Conservation (phyloP, 768 basidiomycete species). For the Mrakia hoshinonis region DNA sequence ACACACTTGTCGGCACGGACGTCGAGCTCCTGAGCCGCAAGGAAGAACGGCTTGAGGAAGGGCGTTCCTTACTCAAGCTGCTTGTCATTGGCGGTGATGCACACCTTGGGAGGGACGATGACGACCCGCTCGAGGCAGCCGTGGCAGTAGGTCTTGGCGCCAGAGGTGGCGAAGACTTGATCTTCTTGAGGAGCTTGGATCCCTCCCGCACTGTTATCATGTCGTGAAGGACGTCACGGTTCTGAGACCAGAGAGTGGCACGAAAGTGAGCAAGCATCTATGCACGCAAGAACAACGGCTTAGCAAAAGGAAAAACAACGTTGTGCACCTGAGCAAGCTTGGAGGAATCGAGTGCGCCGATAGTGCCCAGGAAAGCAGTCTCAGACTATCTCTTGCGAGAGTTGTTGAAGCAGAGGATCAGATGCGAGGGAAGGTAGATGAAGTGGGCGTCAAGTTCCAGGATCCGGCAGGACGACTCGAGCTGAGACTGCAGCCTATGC, state of each 20-base stretch:
- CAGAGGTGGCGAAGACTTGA: slow-evolving; percentile 52
- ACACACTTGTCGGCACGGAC: slow-evolving; percentile 33
- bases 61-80: slow-evolving; percentile 51
- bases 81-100: slow-evolving; percentile 68
- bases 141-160: slow-evolving; percentile 57
- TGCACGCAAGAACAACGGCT: too few relatives aligned
- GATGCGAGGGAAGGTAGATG: slow-evolving; percentile 20
- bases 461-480: slow-evolving; percentile 23
- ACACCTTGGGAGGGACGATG: slow-evolving; percentile 57
- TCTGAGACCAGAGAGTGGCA: too few relatives aligned
- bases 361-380: slow-evolving; percentile 24
- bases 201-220: slow-evolving; percentile 22
- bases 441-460: slow-evolving; percentile 29
- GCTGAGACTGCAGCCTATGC: slow-evolving; percentile 22
- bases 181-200: slow-evolving; percentile 13
- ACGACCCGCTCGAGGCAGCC: slow-evolving; percentile 66
- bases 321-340: slow-evolving; percentile 20
- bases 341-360: slow-evolving; percentile 13
- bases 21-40: slow-evolving; percentile 41
- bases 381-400: slow-evolving; percentile 15
- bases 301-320: too few relatives aligned
- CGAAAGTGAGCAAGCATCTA: too few relatives aligned
- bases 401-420: slow-evolving; percentile 27
- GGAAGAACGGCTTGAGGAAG: slow-evolving; percentile 41
- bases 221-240: slow-evolving; percentile 25